Percentiles rank a stretch among this genome's conserved stretches.
These are phyloP conservation scores for Alternaria ethzedia DNA, from an alignment of 2,329 filamentous ascomycete genomes.

Conservation along the genomic window DNA sequence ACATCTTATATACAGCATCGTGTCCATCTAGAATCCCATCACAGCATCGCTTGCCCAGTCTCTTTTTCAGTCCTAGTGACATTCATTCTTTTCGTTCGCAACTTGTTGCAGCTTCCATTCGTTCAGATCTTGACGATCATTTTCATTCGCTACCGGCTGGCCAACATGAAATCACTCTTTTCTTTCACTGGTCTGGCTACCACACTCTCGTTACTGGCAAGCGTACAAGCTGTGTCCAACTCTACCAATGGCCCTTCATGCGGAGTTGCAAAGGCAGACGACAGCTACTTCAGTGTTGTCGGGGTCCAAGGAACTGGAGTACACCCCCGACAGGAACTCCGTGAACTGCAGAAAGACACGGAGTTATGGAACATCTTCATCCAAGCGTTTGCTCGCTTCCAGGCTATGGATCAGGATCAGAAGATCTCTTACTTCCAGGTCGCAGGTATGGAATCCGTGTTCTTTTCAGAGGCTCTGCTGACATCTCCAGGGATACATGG, in stretches of 20 bases:
- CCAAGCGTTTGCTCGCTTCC: conserved; percentile 38
- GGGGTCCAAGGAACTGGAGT: conserved; percentile 41
- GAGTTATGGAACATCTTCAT: conserved; percentile 43
- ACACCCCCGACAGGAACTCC: conserved; percentile 34
- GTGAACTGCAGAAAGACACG: conserved; percentile 39
- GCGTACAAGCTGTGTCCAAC: conserved; percentile 22
- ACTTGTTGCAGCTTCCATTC: conserved; percentile 25
- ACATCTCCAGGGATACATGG: conserved; percentile 36
- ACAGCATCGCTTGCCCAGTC: conserved; percentile 12
- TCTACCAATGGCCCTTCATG: conserved; percentile 31
- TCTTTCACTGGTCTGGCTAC: conserved; percentile 21
- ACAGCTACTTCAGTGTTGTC: conserved; percentile 41
- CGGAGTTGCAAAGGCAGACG: conserved; percentile 22
- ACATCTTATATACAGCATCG: not conserved
- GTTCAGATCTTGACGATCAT: conserved; percentile 28
- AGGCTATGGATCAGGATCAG: conserved; percentile 40
- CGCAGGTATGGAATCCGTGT: conserved; percentile 25
- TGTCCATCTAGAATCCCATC: not conserved
- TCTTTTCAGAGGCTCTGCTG: not conserved
- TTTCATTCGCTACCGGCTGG: conserved; percentile 37
- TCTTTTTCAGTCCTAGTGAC: conserved; percentile 33
- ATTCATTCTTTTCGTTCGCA: conserved; percentile 28
- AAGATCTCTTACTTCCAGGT: conserved; percentile 42
- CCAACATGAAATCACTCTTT: conserved; percentile 38
- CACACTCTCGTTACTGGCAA: conserved; percentile 25